Conservation (phyloP, 73 alveolate genomes). For the Tetrahymena thermophila region DNA sequence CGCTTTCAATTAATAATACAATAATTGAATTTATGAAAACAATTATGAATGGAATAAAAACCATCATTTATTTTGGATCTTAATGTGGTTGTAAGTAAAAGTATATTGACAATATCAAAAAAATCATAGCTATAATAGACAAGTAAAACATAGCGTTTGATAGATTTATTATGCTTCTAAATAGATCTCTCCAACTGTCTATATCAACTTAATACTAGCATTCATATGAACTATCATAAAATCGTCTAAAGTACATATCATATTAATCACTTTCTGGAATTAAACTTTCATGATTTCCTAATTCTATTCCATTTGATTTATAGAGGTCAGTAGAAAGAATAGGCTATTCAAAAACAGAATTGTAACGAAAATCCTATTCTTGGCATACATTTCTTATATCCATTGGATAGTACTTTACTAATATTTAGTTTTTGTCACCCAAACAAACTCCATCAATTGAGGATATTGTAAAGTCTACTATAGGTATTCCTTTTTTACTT, state of each 20-base stretch:
- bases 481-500: neutral
- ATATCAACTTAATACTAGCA: neutral
- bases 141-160: neutral
- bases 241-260: neutral
- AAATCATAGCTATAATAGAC: neutral
- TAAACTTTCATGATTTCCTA: neutral
- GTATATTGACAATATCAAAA: neutral
- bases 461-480: neutral
- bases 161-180: neutral
- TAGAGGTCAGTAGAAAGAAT: neutral
- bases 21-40: neutral
- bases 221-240: neutral
- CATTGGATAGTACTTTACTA: neutral
- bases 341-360: neutral
- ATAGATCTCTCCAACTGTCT: neutral
- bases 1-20: neutral
- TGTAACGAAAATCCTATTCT: neutral
- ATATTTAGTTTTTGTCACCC: neutral
- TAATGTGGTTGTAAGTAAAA: neutral
- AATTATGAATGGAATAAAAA: neutral
- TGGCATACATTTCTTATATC: neutral
- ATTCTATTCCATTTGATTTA: neutral
- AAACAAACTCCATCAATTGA: neutral
- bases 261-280: neutral
- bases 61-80: neutral